phyloP scores from a whole-genome alignment of 148 eudicot species.

The Gaultheria prostrata region DNA sequence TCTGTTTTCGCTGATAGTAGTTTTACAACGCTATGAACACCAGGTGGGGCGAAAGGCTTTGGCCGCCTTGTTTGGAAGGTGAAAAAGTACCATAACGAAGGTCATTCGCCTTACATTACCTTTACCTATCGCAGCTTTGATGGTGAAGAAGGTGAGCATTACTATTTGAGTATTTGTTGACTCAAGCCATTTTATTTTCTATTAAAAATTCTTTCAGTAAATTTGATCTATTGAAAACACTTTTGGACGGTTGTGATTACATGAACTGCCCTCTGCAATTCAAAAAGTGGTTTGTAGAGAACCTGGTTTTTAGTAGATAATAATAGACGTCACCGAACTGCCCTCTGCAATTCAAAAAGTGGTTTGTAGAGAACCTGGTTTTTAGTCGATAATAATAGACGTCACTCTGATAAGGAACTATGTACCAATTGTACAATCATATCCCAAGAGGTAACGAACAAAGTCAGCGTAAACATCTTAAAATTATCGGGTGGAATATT shows the following conservation, averaged over 20 bases:
- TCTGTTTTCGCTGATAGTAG: not conserved
- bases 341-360: too few species aligned
- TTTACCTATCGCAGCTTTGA: slow-evolving; percentile 60
- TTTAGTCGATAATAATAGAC: not conserved
- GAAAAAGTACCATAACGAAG: slow-evolving; percentile 34
- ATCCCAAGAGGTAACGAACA: too few species aligned
- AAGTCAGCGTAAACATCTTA: not conserved
- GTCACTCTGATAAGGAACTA: not conserved
- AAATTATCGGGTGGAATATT: not conserved
- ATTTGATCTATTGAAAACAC: too few species aligned
- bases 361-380: too few species aligned
- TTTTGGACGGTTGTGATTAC: too few species aligned
- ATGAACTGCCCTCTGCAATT: too few species aligned
- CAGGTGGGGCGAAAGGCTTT: slow-evolving; percentile 74
- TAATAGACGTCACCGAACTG: too few species aligned
- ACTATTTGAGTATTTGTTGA: not conserved
- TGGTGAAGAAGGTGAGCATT: slow-evolving; percentile 63
- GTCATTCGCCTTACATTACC: slow-evolving; percentile 42
- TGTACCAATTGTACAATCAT: too few species aligned
- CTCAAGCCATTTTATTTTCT: too few species aligned
- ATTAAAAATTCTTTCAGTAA: too few species aligned
- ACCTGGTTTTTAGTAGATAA: not conserved
- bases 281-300: too few species aligned
- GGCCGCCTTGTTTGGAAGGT: slow-evolving; percentile 66
- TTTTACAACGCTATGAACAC: not conserved